Evolutionary conservation across 176 grass and related monocot genomes (phyloP).

Genomic region (Chrysopogon serrulatus): DNA sequence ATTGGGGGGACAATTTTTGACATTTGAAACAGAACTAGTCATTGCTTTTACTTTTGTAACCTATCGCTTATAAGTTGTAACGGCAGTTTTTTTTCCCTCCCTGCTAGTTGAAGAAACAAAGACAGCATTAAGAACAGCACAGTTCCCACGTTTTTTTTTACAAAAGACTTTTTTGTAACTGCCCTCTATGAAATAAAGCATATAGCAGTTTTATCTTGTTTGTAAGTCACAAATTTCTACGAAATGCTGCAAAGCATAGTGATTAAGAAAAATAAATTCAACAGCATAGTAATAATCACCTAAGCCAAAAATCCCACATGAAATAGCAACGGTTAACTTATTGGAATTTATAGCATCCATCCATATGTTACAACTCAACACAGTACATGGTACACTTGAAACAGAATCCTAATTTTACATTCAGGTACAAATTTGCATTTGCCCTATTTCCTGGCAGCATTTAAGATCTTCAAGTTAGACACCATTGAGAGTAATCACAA

Average conservation of each 20-base stretch:
- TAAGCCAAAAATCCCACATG: not conserved
- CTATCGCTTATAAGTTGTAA: not conserved
- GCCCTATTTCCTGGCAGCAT: not conserved
- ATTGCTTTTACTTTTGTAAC: not conserved
- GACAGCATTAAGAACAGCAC: slow-evolving; percentile 6
- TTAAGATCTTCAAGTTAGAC: slow-evolving; percentile 23
- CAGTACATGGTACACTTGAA: slow-evolving; percentile 14
- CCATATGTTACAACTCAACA: not conserved
- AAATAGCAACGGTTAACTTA: not conserved
- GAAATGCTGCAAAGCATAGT: not conserved
- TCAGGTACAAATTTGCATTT: not conserved
- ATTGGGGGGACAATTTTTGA: not conserved
- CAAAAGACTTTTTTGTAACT: not conserved
- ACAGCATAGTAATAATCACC: not conserved
- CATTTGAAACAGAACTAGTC: not conserved
- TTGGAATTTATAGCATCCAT: not conserved
- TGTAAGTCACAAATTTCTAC: not conserved
- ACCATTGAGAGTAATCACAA: slow-evolving; percentile 82
- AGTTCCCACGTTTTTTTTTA: not conserved
- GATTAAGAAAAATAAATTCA: not conserved
- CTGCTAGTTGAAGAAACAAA: not conserved
- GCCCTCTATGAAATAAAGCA: not conserved
- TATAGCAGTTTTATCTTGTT: not conserved
- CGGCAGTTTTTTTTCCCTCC: not conserved
- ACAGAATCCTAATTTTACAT: not conserved